Percentiles rank a stretch among this genome's conserved stretches.
Conservation (phyloP, 1,284 basidiomycete genomes). For the Rhodotorula sp. region DNA sequence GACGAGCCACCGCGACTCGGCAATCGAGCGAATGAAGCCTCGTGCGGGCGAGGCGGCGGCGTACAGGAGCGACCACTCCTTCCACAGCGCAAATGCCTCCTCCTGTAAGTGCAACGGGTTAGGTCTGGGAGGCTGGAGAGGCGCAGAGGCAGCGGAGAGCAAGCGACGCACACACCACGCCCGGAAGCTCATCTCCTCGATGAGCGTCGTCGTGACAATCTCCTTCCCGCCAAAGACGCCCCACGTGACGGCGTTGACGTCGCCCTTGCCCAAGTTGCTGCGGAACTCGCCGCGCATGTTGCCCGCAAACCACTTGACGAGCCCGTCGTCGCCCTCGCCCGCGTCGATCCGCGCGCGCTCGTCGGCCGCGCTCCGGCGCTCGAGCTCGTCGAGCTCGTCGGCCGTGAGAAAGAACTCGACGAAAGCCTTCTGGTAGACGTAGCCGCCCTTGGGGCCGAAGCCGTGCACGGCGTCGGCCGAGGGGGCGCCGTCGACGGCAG, state of each 20-base stretch:
- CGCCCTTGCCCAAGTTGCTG: conserved; percentile 50
- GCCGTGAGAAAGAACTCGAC: conserved; percentile 88
- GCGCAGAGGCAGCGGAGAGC: neutral
- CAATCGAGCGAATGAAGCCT: conserved; percentile 68
- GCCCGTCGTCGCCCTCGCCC: conserved; percentile 36
- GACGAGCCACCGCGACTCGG: conserved; percentile 81
- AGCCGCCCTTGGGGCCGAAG: conserved; percentile 88
- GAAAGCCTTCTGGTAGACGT: conserved; percentile 96
- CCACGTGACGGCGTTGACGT: conserved; percentile 56
- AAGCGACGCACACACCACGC: conserved; percentile 60
- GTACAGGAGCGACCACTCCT: conserved; percentile 88
- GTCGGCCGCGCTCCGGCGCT: conserved; percentile 45
- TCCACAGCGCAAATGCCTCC: conserved; percentile 96
- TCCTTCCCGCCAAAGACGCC: conserved; percentile 55
- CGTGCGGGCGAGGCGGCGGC: conserved; percentile 73
- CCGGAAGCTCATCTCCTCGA: conserved; percentile 54
- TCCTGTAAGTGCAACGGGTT: conserved; percentile 61
- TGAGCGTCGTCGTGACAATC: conserved; percentile 55
- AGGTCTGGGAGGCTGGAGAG: accelerated
- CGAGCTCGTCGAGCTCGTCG: conserved; percentile 66
- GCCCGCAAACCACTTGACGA: conserved; percentile 64
- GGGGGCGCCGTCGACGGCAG: conserved; percentile 87
- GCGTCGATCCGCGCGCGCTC: conserved; percentile 15
- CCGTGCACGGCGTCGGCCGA: conserved; percentile 85
- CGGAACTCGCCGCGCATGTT: conserved; percentile 57